phyloP scores from a whole-genome alignment of 257 asterid species.

The Solanum medicagineum region DNA sequence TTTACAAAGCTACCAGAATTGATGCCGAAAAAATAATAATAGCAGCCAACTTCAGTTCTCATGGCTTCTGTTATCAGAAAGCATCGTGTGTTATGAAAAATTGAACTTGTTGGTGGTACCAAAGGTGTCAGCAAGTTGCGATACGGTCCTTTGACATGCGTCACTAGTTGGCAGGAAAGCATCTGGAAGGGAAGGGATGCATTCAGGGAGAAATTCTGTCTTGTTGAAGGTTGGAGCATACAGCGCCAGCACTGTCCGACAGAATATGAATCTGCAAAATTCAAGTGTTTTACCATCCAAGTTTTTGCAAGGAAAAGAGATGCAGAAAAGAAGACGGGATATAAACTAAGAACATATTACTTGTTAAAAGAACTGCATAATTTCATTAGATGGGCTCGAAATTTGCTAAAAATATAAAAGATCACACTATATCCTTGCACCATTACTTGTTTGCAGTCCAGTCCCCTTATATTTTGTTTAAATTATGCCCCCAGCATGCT shows the following conservation, averaged over 20 bases:
- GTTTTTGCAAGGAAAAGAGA: neutral
- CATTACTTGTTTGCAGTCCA: neutral
- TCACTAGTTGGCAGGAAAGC: slow-evolving; percentile 40
- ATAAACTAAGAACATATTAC: neutral
- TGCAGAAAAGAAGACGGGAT: neutral
- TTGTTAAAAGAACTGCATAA: neutral
- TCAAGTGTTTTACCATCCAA: neutral
- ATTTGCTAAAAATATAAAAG: neutral
- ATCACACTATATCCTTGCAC: neutral
- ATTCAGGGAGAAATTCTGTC: slow-evolving; percentile 59
- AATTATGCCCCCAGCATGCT: neutral
- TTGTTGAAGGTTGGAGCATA: slow-evolving; percentile 41
- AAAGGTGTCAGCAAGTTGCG: slow-evolving; percentile 49
- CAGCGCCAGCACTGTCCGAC: slow-evolving; percentile 52
- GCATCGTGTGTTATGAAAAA: slow-evolving; percentile 22
- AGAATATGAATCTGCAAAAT: slow-evolving; percentile 69
- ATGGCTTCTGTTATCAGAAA: slow-evolving; percentile 8
- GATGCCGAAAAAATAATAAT: neutral
- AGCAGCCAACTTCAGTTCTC: neutral
- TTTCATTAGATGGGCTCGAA: neutral
- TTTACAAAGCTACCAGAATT: neutral
- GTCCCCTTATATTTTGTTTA: neutral
- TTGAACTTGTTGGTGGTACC: slow-evolving; percentile 46
- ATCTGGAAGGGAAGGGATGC: slow-evolving; percentile 74
- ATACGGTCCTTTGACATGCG: slow-evolving; percentile 40